phyloP scores from a whole-genome alignment of 2,329 filamentous ascomycete genomes.

The Colletotrichum sp. region DNA sequence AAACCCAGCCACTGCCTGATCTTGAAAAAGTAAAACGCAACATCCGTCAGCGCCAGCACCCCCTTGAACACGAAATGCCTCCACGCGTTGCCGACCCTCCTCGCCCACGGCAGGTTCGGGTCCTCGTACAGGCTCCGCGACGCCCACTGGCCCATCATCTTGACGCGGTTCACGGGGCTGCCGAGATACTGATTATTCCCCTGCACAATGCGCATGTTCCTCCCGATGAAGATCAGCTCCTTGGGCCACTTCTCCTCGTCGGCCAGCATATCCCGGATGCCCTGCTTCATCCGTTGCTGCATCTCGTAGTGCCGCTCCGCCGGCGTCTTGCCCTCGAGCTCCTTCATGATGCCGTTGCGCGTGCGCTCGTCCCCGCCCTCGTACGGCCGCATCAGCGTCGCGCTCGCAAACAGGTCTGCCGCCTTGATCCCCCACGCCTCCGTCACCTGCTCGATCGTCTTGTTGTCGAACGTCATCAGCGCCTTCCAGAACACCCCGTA shows the following conservation, averaged over 20 bases:
- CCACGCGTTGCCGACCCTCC: slow-evolving; percentile 73
- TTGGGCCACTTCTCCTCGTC: slow-evolving; percentile 90
- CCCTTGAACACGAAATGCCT: slow-evolving; percentile 82
- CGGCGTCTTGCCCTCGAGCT: slow-evolving; percentile 58
- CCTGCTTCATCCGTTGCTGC: slow-evolving; percentile 83
- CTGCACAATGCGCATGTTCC: slow-evolving; percentile 92
- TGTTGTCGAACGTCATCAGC: slow-evolving; percentile 91
- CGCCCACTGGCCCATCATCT: slow-evolving; percentile 93
- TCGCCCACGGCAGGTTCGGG: slow-evolving; percentile 63
- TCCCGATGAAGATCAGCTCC: slow-evolving; percentile 89
- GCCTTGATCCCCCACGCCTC: slow-evolving; percentile 86
- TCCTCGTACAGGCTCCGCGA: slow-evolving; percentile 82
- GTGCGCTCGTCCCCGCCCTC: slow-evolving; percentile 79
- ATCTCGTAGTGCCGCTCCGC: slow-evolving; percentile 86
- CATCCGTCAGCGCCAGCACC: slow-evolving; percentile 77
- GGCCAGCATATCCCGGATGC: slow-evolving; percentile 70
- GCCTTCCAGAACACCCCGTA: slow-evolving; percentile 94
- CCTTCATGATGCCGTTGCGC: slow-evolving; percentile 68
- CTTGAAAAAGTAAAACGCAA: slow-evolving; percentile 84
- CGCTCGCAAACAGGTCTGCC: slow-evolving; percentile 88
- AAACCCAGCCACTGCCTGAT: slow-evolving; percentile 77
- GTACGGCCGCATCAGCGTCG: slow-evolving; percentile 89
- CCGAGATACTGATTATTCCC: slow-evolving; percentile 92
- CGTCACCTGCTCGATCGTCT: slow-evolving; percentile 75
- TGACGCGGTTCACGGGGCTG: slow-evolving; percentile 88